phyloP scores from a whole-genome alignment of 345 rosid species.

The Citrus maxima region DNA sequence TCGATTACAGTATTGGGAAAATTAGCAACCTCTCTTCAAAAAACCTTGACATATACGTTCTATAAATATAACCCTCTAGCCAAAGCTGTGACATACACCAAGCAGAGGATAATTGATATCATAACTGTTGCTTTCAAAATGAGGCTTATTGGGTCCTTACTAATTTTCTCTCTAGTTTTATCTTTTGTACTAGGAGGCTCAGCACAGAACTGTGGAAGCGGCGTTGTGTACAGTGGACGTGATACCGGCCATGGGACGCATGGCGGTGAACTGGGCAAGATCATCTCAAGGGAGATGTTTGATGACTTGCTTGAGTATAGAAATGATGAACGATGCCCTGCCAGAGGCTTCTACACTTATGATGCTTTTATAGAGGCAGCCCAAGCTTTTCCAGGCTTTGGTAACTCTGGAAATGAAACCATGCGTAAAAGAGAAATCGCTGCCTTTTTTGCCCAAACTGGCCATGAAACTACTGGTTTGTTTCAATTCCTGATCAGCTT shows the following conservation, averaged over 20 bases:
- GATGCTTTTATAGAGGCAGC: slow-evolving; percentile 59
- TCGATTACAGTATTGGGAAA: accelerated
- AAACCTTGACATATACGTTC: background rate
- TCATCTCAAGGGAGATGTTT: slow-evolving; percentile 37
- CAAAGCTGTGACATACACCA: background rate
- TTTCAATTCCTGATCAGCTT: background rate
- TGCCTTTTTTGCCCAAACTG: slow-evolving; percentile 63
- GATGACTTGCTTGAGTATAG: slow-evolving; percentile 44
- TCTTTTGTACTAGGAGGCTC: background rate
- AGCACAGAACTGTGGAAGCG: slow-evolving; percentile 57
- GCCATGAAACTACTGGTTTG: slow-evolving; percentile 53
- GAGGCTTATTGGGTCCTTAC: background rate
- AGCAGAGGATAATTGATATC: background rate
- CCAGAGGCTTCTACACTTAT: slow-evolving; percentile 54
- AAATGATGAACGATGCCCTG: slow-evolving; percentile 44
- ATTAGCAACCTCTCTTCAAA: no score
- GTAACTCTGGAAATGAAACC: slow-evolving; percentile 29
- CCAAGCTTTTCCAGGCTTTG: slow-evolving; percentile 43
- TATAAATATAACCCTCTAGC: background rate
- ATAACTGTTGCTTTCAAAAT: background rate
- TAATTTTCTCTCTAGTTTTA: slow-evolving; percentile 11
- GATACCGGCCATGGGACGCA: slow-evolving; percentile 29
- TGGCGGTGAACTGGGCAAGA: slow-evolving; percentile 14
- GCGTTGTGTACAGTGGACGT: slow-evolving; percentile 37
- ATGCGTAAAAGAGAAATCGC: slow-evolving; percentile 48